Percentiles rank a stretch among this genome's conserved stretches.
phyloP scores from a whole-genome alignment of 345 rosid species.

The Lepidium africanum region DNA sequence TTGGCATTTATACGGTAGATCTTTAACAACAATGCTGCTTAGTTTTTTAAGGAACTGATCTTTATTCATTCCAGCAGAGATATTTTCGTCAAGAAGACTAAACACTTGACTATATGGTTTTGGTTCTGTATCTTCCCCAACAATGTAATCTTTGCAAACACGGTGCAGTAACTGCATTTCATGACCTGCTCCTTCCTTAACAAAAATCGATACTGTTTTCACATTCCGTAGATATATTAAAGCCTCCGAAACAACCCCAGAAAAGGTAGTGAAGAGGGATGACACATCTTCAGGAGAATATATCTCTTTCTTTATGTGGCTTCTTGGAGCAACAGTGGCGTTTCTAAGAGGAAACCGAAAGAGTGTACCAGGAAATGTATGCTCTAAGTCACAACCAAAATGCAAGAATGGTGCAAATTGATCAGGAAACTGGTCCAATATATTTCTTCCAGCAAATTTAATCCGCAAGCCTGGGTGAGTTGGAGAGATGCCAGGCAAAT shows the following conservation, averaged over 20 bases:
- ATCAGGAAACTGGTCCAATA: slow-evolving; percentile 94
- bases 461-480: slow-evolving; percentile 96
- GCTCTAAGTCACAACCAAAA: slow-evolving; percentile 89
- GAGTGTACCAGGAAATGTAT: slow-evolving; percentile 81
- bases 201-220: slow-evolving; percentile 61
- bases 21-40: slow-evolving; percentile 47
- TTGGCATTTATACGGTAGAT: slow-evolving; percentile 61
- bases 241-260: slow-evolving; percentile 69
- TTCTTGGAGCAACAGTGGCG: slow-evolving; percentile 57
- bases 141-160: slow-evolving; percentile 48
- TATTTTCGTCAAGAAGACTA: slow-evolving; percentile 50
- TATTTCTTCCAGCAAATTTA: slow-evolving; percentile 74
- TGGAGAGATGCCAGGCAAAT: slow-evolving; percentile 93
- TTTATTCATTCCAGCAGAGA: slow-evolving; percentile 59
- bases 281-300: slow-evolving; percentile 79
- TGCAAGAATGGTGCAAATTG: slow-evolving; percentile 89
- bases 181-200: slow-evolving; percentile 71
- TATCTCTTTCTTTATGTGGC: slow-evolving; percentile 80
- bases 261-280: slow-evolving; percentile 77
- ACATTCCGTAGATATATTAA: slow-evolving; percentile 80
- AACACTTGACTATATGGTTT: slow-evolving; percentile 44
- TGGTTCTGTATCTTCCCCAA: slow-evolving; percentile 45
- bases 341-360: slow-evolving; percentile 94
- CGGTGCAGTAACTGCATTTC: slow-evolving; percentile 80
- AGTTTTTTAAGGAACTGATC: slow-evolving; percentile 63